These are phyloP conservation scores for Ananas comosus DNA, from an alignment of 176 grass and related monocot genomes.

Conservation along the genomic window DNA sequence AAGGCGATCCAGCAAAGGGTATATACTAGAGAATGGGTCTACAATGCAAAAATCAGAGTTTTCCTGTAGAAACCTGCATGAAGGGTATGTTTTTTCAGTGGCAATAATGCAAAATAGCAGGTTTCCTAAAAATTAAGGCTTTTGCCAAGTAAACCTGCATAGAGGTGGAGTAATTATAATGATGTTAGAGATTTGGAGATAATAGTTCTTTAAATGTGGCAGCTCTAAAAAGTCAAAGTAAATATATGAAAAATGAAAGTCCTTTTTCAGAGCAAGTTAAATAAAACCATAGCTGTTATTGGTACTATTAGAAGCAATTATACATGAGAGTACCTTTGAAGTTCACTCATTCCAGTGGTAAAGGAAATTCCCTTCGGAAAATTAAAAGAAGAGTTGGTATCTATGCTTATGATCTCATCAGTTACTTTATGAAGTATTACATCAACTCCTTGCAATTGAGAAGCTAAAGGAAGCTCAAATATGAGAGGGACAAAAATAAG, in stretches of 20 bases:
- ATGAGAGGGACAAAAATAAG: slow-evolving; percentile 80
- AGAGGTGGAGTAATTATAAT: not conserved
- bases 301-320: not conserved
- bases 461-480: slow-evolving; percentile 61
- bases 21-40: slow-evolving; percentile 75
- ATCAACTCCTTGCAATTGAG: slow-evolving; percentile 77
- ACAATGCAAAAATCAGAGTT: slow-evolving; percentile 49
- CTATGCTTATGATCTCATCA: slow-evolving; percentile 72
- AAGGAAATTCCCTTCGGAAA: slow-evolving; percentile 71
- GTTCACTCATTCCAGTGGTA: slow-evolving; percentile 70
- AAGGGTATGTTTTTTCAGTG: not conserved
- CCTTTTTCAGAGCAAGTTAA: no score
- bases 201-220: not conserved
- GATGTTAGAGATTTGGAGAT: not conserved
- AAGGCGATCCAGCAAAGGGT: slow-evolving; percentile 74
- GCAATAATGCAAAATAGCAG: not conserved
- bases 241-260: not conserved
- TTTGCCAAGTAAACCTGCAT: not conserved
- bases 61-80: slow-evolving; percentile 64
- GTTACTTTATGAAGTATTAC: slow-evolving; percentile 92
- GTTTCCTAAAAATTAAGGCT: no score
- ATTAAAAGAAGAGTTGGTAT: slow-evolving; percentile 40
- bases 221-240: not conserved
- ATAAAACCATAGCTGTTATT: no score
- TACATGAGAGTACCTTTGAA: slow-evolving; percentile 48